Percentiles rank a stretch among this genome's conserved stretches.
phyloP scores from a whole-genome alignment of 1,284 basidiomycete genomes.

The Takashimella koratensis region DNA sequence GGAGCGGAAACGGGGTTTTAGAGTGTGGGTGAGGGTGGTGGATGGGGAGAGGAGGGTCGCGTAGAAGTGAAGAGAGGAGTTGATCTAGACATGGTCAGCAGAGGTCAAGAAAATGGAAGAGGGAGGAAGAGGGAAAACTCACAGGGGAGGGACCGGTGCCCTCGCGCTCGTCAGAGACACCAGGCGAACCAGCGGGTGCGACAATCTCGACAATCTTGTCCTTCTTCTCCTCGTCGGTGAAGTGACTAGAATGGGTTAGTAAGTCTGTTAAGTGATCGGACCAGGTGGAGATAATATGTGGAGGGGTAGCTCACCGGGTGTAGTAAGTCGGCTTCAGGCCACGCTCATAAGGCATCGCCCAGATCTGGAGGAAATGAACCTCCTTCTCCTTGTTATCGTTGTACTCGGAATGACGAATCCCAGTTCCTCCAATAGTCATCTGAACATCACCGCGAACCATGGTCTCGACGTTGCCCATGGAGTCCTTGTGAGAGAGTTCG shows the following conservation, averaged over 20 bases:
- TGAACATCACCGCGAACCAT: slow-evolving; percentile 84
- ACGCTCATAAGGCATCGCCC: slow-evolving; percentile 63
- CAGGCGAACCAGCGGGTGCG: slow-evolving; percentile 60
- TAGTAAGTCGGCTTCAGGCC: slow-evolving; percentile 70
- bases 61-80: slow-evolving; percentile 49
- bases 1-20: slow-evolving; percentile 51
- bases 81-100: slow-evolving; percentile 30
- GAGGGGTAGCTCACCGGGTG: slow-evolving; percentile 56
- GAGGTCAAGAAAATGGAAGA: background rate
- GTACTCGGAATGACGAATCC: slow-evolving; percentile 54
- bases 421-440: slow-evolving; percentile 74
- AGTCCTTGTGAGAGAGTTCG: slow-evolving; percentile 61
- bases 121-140: slow-evolving; percentile 12
- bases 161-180: slow-evolving; percentile 62
- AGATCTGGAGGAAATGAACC: slow-evolving; percentile 79
- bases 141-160: slow-evolving; percentile 66
- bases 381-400: slow-evolving; percentile 59
- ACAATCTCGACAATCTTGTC: slow-evolving; percentile 67
- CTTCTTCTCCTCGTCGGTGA: slow-evolving; percentile 73
- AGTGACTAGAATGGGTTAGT: no score
- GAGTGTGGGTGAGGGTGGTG: slow-evolving; percentile 55
- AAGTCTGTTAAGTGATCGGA: slow-evolving; percentile 2
- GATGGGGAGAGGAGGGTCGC: slow-evolving; percentile 63
- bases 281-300: background rate
- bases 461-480: slow-evolving; percentile 83